phyloP scores from a whole-genome alignment of 805 yeast genomes.

The Isabelozyma pseudorhagii region DNA sequence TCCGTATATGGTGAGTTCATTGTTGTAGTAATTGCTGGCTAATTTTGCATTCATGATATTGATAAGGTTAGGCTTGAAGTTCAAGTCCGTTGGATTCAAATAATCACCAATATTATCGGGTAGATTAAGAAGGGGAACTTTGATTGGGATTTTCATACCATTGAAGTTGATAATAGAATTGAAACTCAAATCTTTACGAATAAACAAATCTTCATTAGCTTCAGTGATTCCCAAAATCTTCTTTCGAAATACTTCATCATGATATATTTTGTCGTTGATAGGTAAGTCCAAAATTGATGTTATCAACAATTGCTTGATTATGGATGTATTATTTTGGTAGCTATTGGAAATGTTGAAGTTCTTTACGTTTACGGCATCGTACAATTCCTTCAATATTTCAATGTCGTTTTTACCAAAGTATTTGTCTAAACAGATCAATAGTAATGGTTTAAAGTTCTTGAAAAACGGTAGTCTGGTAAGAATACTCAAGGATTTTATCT shows the following conservation, averaged over 20 bases:
- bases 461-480: slow-evolving; percentile 53
- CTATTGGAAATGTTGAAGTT: slow-evolving; percentile 15
- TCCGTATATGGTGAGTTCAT: slow-evolving; percentile 53
- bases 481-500: slow-evolving; percentile 56
- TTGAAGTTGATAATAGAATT: slow-evolving; percentile 37
- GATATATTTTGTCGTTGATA: slow-evolving; percentile 37
- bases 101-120: slow-evolving; percentile 45
- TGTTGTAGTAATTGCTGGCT: slow-evolving; percentile 31
- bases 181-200: slow-evolving; percentile 41
- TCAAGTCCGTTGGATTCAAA: slow-evolving; percentile 43
- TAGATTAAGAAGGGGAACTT: slow-evolving; percentile 37
- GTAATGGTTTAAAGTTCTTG: slow-evolving; percentile 56
- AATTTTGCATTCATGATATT: slow-evolving; percentile 33
- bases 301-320: slow-evolving; percentile 34
- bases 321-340: slow-evolving; percentile 17
- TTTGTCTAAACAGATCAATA: slow-evolving; percentile 50
- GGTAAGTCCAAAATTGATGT: slow-evolving; percentile 44
- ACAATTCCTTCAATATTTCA: slow-evolving; percentile 23
- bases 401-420: slow-evolving; percentile 30
- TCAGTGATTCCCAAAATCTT: slow-evolving; percentile 27
- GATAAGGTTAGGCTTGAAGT: slow-evolving; percentile 37
- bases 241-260: slow-evolving; percentile 36
- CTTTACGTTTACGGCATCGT: slow-evolving; percentile 29
- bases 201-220: slow-evolving; percentile 32
- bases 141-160: slow-evolving; percentile 43